phyloP scores from a whole-genome alignment of 2,329 filamentous ascomycete genomes.

The Microdochium trichocladiopsis region DNA sequence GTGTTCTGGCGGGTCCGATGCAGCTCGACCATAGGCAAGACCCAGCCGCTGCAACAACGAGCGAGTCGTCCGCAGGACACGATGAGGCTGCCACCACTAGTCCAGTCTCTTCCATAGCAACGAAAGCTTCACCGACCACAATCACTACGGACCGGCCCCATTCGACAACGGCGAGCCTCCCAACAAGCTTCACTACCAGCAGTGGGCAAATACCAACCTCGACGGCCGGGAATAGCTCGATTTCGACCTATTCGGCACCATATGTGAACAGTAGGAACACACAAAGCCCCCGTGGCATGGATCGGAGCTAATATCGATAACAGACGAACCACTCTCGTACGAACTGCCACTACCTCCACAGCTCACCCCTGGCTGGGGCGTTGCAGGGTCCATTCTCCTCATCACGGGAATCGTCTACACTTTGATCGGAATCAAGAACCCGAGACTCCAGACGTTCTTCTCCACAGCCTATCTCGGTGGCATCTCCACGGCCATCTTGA shows the following conservation, averaged over 20 bases:
- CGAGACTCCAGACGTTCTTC: slow-evolving; percentile 72
- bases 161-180: neutral
- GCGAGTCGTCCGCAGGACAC: neutral
- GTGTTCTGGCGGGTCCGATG: neutral
- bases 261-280: slow-evolving; percentile 3
- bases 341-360: slow-evolving; percentile 64
- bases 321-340: slow-evolving; percentile 34
- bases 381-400: slow-evolving; percentile 73
- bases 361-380: slow-evolving; percentile 74
- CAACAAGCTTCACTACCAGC: neutral
- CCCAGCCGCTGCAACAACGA: neutral
- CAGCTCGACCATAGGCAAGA: neutral
- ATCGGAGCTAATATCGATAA: slow-evolving; percentile 7
- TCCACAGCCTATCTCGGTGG: slow-evolving; percentile 68
- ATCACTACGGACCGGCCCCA: neutral
- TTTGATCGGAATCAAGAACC: slow-evolving; percentile 76
- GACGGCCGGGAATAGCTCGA: neutral
- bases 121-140: neutral
- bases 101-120: neutral
- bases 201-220: neutral
- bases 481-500: slow-evolving; percentile 71
- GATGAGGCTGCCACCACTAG: neutral
- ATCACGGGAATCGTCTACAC: slow-evolving; percentile 63
- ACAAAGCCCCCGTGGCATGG: slow-evolving; percentile 3
- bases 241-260: neutral